These are phyloP conservation scores for Penicillium turbatum DNA, from an alignment of 495 filamentous ascomycete genomes.

Conservation along the genomic window DNA sequence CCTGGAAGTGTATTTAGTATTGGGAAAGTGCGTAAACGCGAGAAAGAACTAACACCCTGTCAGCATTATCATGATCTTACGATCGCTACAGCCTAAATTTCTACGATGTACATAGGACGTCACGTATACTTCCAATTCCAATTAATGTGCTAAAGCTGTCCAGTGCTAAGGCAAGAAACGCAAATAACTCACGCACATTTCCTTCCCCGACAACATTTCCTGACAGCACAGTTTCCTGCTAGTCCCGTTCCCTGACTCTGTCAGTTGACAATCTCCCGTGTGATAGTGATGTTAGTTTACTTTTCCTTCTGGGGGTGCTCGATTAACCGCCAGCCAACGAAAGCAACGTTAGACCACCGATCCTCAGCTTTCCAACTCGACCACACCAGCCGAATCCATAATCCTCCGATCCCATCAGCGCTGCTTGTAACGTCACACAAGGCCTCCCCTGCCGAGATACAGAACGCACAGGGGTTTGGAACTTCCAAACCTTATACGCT, in stretches of 20 bases:
- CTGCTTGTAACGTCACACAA: constrained; percentile 13
- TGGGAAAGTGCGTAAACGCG: neutral
- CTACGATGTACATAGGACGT: neutral
- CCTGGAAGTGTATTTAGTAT: neutral
- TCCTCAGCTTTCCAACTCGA: constrained; percentile 16
- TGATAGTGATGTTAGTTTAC: constrained; percentile 13
- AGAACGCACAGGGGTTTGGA: constrained; percentile 15
- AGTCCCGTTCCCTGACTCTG: neutral
- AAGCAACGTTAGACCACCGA: neutral
- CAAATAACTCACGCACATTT: neutral
- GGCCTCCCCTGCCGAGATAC: constrained; percentile 7
- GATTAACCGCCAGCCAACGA: neutral
- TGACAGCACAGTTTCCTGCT: neutral
- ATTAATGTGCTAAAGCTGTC: neutral
- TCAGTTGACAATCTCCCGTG: constrained; percentile 16
- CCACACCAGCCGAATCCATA: constrained; percentile 14
- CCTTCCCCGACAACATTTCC: neutral
- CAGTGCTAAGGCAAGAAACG: neutral
- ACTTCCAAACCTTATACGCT: constrained; percentile 17
- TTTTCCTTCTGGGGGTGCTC: neutral
- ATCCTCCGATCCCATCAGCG: constrained; percentile 26
- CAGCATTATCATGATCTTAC: constrained; percentile 1
- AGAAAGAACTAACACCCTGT: neutral
- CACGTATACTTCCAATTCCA: neutral
- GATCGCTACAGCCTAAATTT: neutral